These are phyloP conservation scores for Colletotrichum tanaceti DNA, from an alignment of 2,329 filamentous ascomycete genomes.

Conservation along the genomic window DNA sequence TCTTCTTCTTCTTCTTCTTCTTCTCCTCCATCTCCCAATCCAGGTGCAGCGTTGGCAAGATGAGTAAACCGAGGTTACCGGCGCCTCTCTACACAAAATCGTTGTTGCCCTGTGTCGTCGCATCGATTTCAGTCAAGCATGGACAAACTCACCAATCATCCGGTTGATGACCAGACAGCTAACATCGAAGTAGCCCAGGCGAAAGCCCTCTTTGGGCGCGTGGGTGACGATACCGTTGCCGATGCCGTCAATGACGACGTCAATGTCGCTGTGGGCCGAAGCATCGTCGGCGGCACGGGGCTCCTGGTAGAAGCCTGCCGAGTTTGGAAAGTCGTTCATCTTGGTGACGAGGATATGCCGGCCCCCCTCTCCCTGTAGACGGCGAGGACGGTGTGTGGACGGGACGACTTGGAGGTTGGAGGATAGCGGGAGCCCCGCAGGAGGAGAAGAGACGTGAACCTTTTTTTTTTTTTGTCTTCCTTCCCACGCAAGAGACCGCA, in stretches of 20 bases:
- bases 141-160: conserved; percentile 49
- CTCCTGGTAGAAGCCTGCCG: conserved; percentile 37
- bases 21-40: no score
- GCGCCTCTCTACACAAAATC: no score
- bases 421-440: neutral
- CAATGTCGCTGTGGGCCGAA: conserved; percentile 43
- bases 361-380: no score
- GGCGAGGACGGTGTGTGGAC: neutral
- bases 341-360: neutral
- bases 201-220: conserved; percentile 51
- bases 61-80: no score
- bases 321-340: conserved; percentile 47
- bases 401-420: neutral
- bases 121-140: no score
- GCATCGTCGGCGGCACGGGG: conserved; percentile 14
- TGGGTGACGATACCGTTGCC: conserved; percentile 47
- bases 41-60: no score
- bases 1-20: no score
- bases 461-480: no score
- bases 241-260: conserved; percentile 27
- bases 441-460: neutral
- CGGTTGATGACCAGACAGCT: conserved; percentile 52
- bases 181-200: conserved; percentile 53
- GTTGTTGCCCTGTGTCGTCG: no score
- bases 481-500: neutral